Base-by-base conservation (phyloP, 371 early-diverging fungal genomes). In the Apophysomyces sp. region DNA sequence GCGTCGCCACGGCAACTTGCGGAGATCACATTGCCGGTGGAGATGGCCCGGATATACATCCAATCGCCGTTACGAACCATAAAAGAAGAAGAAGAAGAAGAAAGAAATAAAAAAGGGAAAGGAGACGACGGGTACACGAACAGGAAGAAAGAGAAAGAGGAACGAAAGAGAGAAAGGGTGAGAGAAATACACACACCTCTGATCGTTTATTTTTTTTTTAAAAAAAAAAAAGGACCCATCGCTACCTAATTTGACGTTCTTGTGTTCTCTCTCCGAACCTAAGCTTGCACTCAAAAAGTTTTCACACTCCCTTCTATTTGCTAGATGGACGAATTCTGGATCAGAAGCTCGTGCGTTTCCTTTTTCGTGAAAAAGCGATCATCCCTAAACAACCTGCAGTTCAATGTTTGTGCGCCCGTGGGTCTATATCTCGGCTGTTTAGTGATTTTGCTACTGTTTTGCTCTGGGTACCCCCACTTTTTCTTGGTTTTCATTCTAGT, bases 101-200 rank as follows among this genome's bases (percentile, higher is more conserved):
- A 28, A 67, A 40, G 39, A 37, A 40, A 34, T 57, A 3, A 44
- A 60, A 40, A 51, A 56, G 41, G 41, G 41, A 53, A 56, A 27
- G n/a, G 51, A 40, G 44, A 67, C 28, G 21, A 34, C 6, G 37
- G 39, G 26, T 13, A 11, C 54, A 53, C 34, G 57, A 60, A 29
- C 57, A 58, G 59, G 53, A 18, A 21, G 34, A 27, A 15, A 36
- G 55, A 55, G 44, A 59, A 37, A 34, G 27, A 60, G 57, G 58
- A 37, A 36, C 29, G 53, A 52, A 61, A 51, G 32, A 79, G 76
- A 32, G 78, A 81, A 55, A 91, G 89, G 71, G 85, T 73, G 56
- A 26, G 56, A 11, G 3, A 30, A n/a, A 41, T 29, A 51, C n/a
- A 34, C 16, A 57, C 3, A 39, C 37, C 34, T 61, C 39, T 66